Conservation (phyloP, 2,329 filamentous ascomycete species). For the Trichophyton rubrum region DNA sequence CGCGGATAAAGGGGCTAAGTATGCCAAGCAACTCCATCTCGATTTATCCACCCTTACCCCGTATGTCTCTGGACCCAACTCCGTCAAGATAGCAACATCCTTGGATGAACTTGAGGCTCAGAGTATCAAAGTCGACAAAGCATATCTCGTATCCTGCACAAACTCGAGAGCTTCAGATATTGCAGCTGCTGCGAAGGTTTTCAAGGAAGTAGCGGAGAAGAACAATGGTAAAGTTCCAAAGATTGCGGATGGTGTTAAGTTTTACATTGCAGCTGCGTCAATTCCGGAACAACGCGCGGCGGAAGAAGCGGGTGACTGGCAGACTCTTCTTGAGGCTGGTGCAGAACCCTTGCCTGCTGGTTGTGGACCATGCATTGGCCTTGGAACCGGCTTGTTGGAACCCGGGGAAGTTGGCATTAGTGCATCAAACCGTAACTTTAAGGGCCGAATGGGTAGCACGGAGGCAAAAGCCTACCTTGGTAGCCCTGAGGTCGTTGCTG, state of each 20-base stretch:
- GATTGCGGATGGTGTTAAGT: constrained; percentile 61
- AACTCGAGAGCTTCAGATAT: constrained; percentile 75
- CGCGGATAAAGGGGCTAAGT: constrained; percentile 65
- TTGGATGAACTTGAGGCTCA: constrained; percentile 58
- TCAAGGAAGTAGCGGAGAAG: constrained; percentile 57
- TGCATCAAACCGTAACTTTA: constrained; percentile 80
- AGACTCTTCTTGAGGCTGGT: constrained; percentile 67
- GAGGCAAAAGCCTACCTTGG: constrained; percentile 75
- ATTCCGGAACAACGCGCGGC: constrained; percentile 61
- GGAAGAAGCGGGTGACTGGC: constrained; percentile 76
- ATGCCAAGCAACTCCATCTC: constrained; percentile 72
- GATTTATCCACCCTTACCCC: constrained; percentile 74
- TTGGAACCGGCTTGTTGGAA: constrained; percentile 68
- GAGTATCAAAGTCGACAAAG: constrained; percentile 67
- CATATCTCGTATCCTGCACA: constrained; percentile 82
- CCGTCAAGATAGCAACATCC: constrained; percentile 74
- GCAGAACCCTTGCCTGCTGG: constrained; percentile 57
- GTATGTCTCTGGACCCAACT: constrained; percentile 78
- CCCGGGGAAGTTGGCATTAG: constrained; percentile 76
- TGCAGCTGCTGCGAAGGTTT: constrained; percentile 68
- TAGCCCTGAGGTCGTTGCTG: constrained; percentile 83
- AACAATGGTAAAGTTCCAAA: constrained; percentile 53
- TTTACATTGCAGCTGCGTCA: constrained; percentile 86
- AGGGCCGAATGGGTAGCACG: constrained; percentile 73
- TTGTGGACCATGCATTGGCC: constrained; percentile 77